A percentile compares a stretch with the other conserved stretches of the same genome.
Conservation (phyloP, 768 basidiomycete species). For the Tephrocybe sp. region DNA sequence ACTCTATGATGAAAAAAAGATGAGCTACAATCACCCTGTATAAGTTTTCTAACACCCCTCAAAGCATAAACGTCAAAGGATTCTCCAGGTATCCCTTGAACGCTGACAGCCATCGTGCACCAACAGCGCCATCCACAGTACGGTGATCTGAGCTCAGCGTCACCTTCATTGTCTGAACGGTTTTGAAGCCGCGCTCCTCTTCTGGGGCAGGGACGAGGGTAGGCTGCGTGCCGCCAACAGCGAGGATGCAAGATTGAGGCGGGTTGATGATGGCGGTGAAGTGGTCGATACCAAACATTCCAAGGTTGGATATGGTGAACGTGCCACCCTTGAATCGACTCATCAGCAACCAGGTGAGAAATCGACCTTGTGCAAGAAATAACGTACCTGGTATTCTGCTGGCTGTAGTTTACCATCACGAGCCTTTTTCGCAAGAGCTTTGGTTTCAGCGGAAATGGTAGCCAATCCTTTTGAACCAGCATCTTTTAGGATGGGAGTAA, state of each 20-base stretch:
- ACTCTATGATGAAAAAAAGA: conserved; percentile 8
- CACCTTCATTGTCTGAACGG: conserved; percentile 88
- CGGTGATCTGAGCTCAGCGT: conserved; percentile 95
- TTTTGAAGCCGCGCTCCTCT: conserved; percentile 94
- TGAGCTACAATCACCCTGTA: conserved; percentile 1
- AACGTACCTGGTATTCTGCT: conserved; percentile 85
- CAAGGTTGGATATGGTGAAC: conserved; percentile 98
- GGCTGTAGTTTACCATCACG: conserved; percentile 95
- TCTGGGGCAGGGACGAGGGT: conserved; percentile 84
- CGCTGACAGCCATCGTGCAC: conserved; percentile 86
- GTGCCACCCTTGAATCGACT: conserved; percentile 73
- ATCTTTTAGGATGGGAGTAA: conserved; percentile 96
- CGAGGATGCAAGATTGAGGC: conserved; percentile 97
- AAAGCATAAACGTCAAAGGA: conserved; percentile 95
- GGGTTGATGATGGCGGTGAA: conserved; percentile 99
- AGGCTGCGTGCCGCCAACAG: conserved; percentile 85
- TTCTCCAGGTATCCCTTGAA: conserved; percentile 98
- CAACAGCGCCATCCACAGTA: conserved; percentile 94
- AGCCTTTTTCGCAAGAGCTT: conserved; percentile 91
- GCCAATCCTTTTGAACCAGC: conserved; percentile 91
- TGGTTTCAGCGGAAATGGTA: conserved; percentile 88
- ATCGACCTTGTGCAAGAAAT: not conserved
- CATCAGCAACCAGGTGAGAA: not conserved
- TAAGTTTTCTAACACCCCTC: conserved; percentile 22
- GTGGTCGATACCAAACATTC: conserved; percentile 94